Evolutionary conservation across 2,329 filamentous ascomycete species (phyloP).

Genomic region (Ascochyta viciae-villosae): DNA sequence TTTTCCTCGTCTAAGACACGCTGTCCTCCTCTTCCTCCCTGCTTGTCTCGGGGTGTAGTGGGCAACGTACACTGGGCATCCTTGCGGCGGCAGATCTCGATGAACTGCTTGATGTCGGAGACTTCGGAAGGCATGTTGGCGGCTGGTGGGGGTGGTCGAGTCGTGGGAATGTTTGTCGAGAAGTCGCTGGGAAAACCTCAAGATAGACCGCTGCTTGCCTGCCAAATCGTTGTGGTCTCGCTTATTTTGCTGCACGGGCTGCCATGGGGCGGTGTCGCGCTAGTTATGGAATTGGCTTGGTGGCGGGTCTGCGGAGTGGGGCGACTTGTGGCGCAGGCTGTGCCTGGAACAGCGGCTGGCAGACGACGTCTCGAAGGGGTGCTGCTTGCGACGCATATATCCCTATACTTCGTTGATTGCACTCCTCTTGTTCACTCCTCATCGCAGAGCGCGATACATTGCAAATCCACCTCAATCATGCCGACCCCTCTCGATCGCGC

Average conservation of each 20-base stretch:
- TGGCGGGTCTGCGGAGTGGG: constrained; percentile 16
- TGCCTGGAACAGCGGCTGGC: constrained; percentile 1
- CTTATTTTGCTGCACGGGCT: constrained; percentile 41
- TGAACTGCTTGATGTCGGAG: constrained; percentile 99
- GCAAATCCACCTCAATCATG: constrained; percentile 43
- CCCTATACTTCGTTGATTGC: constrained; percentile 1
- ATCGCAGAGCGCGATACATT: background rate
- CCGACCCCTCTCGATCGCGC: constrained; percentile 59
- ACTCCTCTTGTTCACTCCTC: background rate
- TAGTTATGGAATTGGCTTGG: constrained; percentile 30
- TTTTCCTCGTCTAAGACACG: background rate
- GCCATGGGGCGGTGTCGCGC: constrained; percentile 28
- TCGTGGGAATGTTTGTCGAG: constrained; percentile 9
- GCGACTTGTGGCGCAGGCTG: constrained; percentile 30
- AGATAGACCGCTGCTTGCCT: background rate
- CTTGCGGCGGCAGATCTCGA: constrained; percentile 99
- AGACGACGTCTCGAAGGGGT: background rate
- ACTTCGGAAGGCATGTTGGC: constrained; percentile 98
- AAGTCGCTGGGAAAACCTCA: constrained; percentile 24
- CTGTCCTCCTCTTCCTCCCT: background rate
- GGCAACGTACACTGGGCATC: constrained; percentile 93
- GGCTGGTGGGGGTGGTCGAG: constrained; percentile 47
- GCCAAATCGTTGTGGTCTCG: constrained; percentile 46
- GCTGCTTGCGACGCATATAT: constrained; percentile 6
- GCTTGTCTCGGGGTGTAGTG: background rate